Percentiles rank a stretch among this genome's conserved stretches.
phyloP scores from a whole-genome alignment of 2,329 filamentous ascomycete genomes.

The Trichoderma sp. region DNA sequence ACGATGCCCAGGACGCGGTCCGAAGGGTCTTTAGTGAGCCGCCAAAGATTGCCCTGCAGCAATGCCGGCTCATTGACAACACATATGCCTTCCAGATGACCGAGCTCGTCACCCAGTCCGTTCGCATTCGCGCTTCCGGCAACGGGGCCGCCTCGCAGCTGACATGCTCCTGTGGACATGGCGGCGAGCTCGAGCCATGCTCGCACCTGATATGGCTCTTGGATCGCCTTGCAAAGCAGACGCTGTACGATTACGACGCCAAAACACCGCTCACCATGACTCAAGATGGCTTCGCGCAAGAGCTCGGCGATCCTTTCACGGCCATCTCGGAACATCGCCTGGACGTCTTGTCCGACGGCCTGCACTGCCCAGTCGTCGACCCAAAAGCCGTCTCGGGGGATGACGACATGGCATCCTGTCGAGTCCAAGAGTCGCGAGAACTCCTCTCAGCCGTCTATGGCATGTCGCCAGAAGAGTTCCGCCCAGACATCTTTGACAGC shows the following conservation, averaged over 20 bases:
- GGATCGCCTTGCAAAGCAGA: conserved; percentile 54
- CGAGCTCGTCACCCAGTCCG: conserved; percentile 54
- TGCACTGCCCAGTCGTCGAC: conserved; percentile 51
- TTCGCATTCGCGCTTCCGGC: conserved; percentile 49
- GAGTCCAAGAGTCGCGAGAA: conserved; percentile 53
- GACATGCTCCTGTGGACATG: conserved; percentile 48
- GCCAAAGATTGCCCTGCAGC: conserved; percentile 52
- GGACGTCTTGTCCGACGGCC: conserved; percentile 52
- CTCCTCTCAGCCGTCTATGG: conserved; percentile 51
- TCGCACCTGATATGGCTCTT: conserved; percentile 57
- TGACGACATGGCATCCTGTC: conserved; percentile 37
- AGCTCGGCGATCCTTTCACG: conserved; percentile 52
- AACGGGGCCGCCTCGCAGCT: conserved; percentile 46
- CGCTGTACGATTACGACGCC: conserved; percentile 45
- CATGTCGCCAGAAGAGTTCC: conserved; percentile 44
- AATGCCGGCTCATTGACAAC: conserved; percentile 49
- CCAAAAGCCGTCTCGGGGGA: conserved; percentile 36
- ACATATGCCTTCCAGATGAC: conserved; percentile 60
- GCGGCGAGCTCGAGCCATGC: conserved; percentile 43
- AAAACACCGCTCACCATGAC: conserved; percentile 46
- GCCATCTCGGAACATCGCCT: conserved; percentile 54
- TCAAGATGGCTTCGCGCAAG: conserved; percentile 45
- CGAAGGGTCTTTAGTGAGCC: conserved; percentile 51
- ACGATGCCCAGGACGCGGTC: conserved; percentile 42
- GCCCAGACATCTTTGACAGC: conserved; percentile 48